Conservation (phyloP, 169 alveolate genomes). For the Theileria orientalis region DNA sequence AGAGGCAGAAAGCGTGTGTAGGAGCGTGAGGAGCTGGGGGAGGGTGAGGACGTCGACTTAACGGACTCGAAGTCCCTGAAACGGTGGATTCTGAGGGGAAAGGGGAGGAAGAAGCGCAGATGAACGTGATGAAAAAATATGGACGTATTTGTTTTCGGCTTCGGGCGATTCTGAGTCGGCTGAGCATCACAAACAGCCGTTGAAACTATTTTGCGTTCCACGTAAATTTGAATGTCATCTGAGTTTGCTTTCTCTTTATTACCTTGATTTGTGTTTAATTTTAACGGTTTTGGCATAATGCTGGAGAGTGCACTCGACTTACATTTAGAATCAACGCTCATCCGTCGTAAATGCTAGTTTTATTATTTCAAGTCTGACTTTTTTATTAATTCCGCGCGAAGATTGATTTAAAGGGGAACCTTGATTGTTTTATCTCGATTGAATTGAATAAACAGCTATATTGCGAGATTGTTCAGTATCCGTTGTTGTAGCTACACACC, state of each 20-base stretch:
- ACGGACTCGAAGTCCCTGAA: not conserved
- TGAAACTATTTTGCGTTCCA: too few species aligned
- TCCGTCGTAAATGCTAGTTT: not conserved
- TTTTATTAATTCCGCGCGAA: not conserved
- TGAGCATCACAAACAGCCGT: too few species aligned
- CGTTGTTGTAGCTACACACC: too few species aligned
- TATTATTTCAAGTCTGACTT: not conserved
- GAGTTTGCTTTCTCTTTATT: too few species aligned
- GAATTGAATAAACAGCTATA: too few species aligned
- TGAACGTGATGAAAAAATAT: too few species aligned
- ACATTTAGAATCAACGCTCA: constrained; percentile 22
- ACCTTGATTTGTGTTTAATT: too few species aligned
- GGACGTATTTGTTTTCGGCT: too few species aligned
- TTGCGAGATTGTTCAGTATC: too few species aligned
- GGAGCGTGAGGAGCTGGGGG: not conserved
- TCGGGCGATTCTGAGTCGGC: too few species aligned
- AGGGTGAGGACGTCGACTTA: not conserved
- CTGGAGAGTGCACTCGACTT: constrained; percentile 16
- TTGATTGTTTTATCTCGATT: too few species aligned
- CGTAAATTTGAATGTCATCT: too few species aligned
- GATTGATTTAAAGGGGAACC: not conserved
- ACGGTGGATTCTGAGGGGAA: constrained; percentile 15
- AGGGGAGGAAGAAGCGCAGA: not conserved
- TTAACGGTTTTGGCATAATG: not conserved
- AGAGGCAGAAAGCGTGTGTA: not conserved